These are phyloP conservation scores for Ustilago sp. DNA, from an alignment of 1,284 basidiomycete species.

Conservation along the genomic window DNA sequence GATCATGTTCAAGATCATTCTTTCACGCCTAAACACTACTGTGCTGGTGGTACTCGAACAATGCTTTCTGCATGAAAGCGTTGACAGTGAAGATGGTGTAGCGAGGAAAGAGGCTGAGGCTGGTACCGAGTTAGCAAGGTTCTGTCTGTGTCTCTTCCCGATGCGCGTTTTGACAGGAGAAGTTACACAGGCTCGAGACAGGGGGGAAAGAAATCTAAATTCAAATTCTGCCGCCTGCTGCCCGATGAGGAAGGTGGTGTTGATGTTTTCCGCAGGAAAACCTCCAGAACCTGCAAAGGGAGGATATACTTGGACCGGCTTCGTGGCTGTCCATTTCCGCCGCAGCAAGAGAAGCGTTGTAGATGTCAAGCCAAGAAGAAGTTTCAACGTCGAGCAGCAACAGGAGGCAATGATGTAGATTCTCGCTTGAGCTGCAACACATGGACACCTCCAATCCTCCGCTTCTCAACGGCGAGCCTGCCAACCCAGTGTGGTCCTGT, in stretches of 20 bases:
- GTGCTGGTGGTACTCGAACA: background rate
- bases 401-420: constrained; percentile 8
- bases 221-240: background rate
- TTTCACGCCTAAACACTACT: background rate
- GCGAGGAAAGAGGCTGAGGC: background rate
- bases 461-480: background rate
- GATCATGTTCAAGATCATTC: background rate
- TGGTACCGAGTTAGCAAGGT: constrained; percentile 2
- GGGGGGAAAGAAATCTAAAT: constrained; percentile 6
- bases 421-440: constrained; percentile 22
- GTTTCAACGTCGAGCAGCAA: background rate
- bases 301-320: background rate
- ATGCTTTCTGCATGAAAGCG: background rate
- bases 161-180: background rate
- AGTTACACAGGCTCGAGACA: constrained; percentile 15
- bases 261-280: background rate
- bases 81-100: background rate
- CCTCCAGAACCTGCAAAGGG: background rate
- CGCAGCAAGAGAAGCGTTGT: background rate
- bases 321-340: constrained; percentile 28
- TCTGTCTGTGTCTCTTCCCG: background rate
- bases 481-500: too few relatives aligned
- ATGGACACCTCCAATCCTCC: background rate
- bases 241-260: background rate
- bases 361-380: constrained; percentile 11